Conservation (phyloP, 1,284 basidiomycete genomes). For the Sanghuangporus sanghuang region DNA sequence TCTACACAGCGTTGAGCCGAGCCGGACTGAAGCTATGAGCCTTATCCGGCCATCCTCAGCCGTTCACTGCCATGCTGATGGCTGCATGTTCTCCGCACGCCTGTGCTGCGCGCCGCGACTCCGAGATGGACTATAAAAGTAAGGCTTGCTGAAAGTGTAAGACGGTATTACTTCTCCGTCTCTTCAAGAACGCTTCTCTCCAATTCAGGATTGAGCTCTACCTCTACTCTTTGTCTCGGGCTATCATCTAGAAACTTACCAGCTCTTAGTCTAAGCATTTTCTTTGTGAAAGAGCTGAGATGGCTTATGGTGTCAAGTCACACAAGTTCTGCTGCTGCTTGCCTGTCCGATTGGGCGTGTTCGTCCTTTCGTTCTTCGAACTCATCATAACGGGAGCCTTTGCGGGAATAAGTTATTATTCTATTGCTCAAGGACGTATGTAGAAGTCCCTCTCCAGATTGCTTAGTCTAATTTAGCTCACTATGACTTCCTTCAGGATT, state of each 20-base stretch:
- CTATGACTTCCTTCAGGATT: background rate
- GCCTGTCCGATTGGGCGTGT: slow-evolving; percentile 26
- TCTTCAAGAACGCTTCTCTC: background rate
- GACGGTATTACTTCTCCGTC: background rate
- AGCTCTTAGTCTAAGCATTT: background rate
- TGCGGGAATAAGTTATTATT: slow-evolving; percentile 16
- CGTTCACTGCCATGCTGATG: slow-evolving; percentile 5
- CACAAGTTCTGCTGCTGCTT: slow-evolving; percentile 24
- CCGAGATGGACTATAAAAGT: background rate
- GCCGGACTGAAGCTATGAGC: background rate
- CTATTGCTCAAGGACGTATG: slow-evolving; percentile 15
- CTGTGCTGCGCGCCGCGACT: background rate
- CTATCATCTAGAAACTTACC: background rate
- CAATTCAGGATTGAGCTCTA: background rate
- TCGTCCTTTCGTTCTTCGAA: slow-evolving; percentile 21
- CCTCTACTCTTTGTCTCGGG: background rate
- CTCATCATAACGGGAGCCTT: slow-evolving; percentile 9
- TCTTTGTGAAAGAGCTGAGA: background rate
- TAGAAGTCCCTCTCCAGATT: background rate
- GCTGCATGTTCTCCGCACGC: background rate
- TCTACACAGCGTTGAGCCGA: background rate
- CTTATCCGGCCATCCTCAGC: background rate
- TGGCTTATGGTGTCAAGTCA: slow-evolving; percentile 15
- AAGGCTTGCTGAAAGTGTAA: background rate
- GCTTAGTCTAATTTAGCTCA: background rate